A percentile compares a stretch with the other conserved stretches of the same genome.
Conservation (phyloP, 345 rosid species). For the Heritiera fomes region DNA sequence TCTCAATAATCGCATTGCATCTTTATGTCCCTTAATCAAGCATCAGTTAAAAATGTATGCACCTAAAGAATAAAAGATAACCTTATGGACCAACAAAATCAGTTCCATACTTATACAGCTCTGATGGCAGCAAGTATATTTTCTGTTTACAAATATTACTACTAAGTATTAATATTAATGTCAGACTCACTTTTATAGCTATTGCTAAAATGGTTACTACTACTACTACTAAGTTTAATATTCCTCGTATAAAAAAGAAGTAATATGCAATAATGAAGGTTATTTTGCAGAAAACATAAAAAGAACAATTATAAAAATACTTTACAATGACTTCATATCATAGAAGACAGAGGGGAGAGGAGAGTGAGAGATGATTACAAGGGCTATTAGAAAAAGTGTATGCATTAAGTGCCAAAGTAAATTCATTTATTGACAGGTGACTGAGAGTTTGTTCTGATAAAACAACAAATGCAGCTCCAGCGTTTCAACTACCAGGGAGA, state of each 20-base stretch:
- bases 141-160: background rate
- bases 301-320: background rate
- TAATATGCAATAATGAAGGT: background rate
- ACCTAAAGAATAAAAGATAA: background rate
- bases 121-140: background rate
- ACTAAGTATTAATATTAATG: background rate
- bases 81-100: background rate
- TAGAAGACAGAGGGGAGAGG: background rate
- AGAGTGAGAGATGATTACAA: background rate
- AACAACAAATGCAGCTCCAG: background rate
- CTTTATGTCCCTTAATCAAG: background rate
- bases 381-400: background rate
- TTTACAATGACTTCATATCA: background rate
- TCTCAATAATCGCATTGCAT: background rate
- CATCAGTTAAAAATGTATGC: no score
- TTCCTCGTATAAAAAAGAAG: no score
- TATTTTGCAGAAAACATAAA: background rate
- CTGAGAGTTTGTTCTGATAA: background rate
- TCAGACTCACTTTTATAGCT: background rate
- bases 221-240: no score
- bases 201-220: background rate
- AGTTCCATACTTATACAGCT: background rate
- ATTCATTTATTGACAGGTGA: background rate
- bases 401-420: background rate
- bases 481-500: background rate